Base-by-base conservation (phyloP, 768 basidiomycete genomes). In the Clathrus columnatus region DNA sequence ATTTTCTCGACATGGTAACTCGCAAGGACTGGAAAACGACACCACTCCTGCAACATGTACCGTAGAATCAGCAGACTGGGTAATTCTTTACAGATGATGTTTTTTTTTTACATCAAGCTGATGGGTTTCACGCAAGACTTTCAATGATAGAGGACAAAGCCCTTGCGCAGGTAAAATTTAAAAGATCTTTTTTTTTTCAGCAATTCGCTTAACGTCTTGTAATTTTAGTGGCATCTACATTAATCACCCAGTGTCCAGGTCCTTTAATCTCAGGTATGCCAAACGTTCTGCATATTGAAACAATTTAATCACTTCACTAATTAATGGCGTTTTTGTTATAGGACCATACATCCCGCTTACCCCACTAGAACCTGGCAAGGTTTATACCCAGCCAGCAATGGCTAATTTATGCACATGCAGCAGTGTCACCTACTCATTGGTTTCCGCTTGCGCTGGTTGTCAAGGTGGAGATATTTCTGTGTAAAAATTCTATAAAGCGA, bases 391-490 rank as follows among this genome's bases (percentile, higher is more conserved):
- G 16, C 51, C 51, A 6, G 20, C 16, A 11, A 10, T 20, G 5
- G 42, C 21, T 17, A 42, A 44, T 23, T 5, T 3, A 21, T 83
- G 82, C 58, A 72, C 75, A 60, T 83, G 82, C 61, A 83, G 71
- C 61, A 74, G 79, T 6, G 75, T 82, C 26, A 73, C 74, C 4
- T 84, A 83, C 59, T 77, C 74, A 11, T 57, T 79, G 23, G 69
- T 83, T 59, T 77, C 75, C 54, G 82, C 82, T 11, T 84, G 82
- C 65, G 79, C 73, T 21, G 63, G 72, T 30, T 84, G 82, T 62
- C 82, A 84, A 62, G 73, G 72, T 29, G 65, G 68, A 26, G 68
- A 66, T 1, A 72, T 68, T 58, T 57, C 74, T 23, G 61, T 57
- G 76, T 75, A 60, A 51, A 67, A 59, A 32, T 30, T 14, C 20